phyloP scores from a whole-genome alignment of 257 asterid species.

The Nicotiana otophora region DNA sequence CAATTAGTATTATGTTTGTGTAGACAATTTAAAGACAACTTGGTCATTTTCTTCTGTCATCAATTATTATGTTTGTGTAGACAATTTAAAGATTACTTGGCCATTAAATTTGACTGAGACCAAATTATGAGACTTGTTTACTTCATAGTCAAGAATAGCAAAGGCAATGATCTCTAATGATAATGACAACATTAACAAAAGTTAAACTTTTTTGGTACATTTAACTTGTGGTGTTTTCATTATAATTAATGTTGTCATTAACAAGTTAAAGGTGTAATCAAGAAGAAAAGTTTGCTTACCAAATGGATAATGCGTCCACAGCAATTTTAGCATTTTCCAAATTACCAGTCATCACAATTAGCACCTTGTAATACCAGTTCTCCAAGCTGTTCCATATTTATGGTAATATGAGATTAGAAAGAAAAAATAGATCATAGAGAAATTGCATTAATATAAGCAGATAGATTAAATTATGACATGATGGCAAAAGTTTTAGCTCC shows the following conservation, averaged over 20 bases:
- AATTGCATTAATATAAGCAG: too few relatives aligned
- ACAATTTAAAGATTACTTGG: not conserved
- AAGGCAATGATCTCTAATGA: not conserved
- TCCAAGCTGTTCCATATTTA: slow-evolving; percentile 41
- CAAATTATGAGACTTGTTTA: not conserved
- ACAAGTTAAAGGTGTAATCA: not conserved
- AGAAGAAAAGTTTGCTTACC: slow-evolving; percentile 33
- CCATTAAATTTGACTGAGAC: not conserved
- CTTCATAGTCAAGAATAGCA: not conserved
- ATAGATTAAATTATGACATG: too few relatives aligned
- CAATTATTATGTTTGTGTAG: not conserved
- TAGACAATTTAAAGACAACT: not conserved
- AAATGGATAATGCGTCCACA: slow-evolving; percentile 68
- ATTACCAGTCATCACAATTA: slow-evolving; percentile 76
- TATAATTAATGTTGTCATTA: not conserved
- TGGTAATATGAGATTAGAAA: not conserved
- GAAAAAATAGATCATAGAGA: not conserved
- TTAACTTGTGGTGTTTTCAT: not conserved
- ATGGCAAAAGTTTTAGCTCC: too few relatives aligned
- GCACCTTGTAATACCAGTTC: slow-evolving; percentile 71
- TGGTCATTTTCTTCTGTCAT: not conserved
- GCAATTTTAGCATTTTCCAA: slow-evolving; percentile 61
- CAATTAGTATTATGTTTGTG: not conserved
- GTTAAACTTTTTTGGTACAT: not conserved
- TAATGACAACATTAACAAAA: not conserved